phyloP scores from a whole-genome alignment of 2,329 filamentous ascomycete species.

The Arthrobotrys megalospora region DNA sequence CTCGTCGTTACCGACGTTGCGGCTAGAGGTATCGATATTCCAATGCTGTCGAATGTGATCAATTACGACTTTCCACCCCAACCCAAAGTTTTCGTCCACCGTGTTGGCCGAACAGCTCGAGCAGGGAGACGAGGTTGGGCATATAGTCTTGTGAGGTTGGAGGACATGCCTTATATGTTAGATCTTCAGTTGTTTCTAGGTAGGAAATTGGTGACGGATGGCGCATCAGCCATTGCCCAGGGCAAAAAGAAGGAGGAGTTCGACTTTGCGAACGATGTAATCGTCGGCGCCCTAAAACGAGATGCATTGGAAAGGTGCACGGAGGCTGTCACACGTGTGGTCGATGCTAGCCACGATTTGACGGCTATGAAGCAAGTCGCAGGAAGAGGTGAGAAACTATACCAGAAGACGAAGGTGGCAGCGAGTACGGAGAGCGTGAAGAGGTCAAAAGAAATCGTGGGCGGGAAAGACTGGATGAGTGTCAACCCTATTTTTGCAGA shows the following conservation, averaged over 20 bases:
- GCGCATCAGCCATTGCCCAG: conserved; percentile 75
- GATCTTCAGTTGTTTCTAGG: conserved; percentile 95
- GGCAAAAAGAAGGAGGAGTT: conserved; percentile 69
- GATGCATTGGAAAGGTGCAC: conserved; percentile 81
- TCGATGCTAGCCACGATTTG: conserved; percentile 83
- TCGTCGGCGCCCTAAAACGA: conserved; percentile 82
- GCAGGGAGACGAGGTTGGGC: conserved; percentile 94
- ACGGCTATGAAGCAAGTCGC: conserved; percentile 79
- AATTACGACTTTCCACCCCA: conserved; percentile 99
- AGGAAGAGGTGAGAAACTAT: conserved; percentile 90
- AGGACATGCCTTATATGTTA: conserved; percentile 90
- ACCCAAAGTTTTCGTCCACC: conserved; percentile 95
- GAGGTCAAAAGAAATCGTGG: conserved; percentile 82
- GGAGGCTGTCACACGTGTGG: conserved; percentile 86
- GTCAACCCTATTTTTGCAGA: conserved; percentile 86
- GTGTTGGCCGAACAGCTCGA: conserved; percentile 94
- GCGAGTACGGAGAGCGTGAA: conserved; percentile 93
- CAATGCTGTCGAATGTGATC: conserved; percentile 94
- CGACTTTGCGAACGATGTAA: conserved; percentile 83
- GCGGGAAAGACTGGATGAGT: conserved; percentile 79
- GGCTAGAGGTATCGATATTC: conserved; percentile 97
- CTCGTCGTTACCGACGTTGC: conserved; percentile 97
- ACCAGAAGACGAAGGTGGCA: conserved; percentile 88
- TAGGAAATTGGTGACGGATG: conserved; percentile 78
- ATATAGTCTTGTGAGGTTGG: conserved; percentile 90